Conservation (phyloP, 208 protist genomes). For the Leishmania mexicana region DNA sequence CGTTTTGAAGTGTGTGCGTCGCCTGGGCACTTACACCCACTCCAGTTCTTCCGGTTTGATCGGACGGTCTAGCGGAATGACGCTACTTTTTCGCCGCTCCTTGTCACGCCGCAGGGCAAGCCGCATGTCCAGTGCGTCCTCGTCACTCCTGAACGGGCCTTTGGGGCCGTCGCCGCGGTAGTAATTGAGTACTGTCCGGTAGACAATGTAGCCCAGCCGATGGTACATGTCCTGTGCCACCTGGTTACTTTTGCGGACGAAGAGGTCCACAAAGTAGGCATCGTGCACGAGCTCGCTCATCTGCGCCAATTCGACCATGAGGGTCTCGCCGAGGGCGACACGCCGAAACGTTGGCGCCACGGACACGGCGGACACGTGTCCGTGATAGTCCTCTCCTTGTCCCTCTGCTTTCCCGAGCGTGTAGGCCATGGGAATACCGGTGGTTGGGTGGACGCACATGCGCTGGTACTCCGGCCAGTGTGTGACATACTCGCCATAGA, state of each 20-base stretch:
- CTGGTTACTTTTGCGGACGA: constrained; percentile 97
- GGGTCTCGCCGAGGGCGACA: constrained; percentile 91
- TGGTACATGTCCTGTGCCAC: constrained; percentile 98
- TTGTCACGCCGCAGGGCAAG: constrained; percentile 95
- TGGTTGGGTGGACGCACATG: constrained; percentile 89
- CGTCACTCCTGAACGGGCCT: constrained; percentile 67
- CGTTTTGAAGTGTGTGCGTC: background rate
- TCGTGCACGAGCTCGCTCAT: constrained; percentile 86
- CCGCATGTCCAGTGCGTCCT: constrained; percentile 97
- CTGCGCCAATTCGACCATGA: constrained; percentile 97
- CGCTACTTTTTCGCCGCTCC: constrained; percentile 66
- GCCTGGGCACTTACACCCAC: constrained; percentile 51
- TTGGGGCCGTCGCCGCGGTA: constrained; percentile 72
- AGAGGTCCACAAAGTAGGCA: constrained; percentile 99
- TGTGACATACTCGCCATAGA: constrained; percentile 98
- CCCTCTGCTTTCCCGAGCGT: constrained; percentile 98
- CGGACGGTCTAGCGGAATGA: constrained; percentile 74
- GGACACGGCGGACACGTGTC: constrained; percentile 99
- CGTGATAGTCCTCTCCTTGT: constrained; percentile 95
- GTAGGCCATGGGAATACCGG: constrained; percentile 95
- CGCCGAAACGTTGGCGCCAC: constrained; percentile 98
- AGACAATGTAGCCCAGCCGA: constrained; percentile 97
- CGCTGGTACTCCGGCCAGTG: constrained; percentile 97
- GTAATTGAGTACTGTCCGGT: constrained; percentile 92
- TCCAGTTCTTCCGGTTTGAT: constrained; percentile 88